Evolutionary conservation across 352 stramenopile species (phyloP).

Genomic region (Phytophthora ramorum): DNA sequence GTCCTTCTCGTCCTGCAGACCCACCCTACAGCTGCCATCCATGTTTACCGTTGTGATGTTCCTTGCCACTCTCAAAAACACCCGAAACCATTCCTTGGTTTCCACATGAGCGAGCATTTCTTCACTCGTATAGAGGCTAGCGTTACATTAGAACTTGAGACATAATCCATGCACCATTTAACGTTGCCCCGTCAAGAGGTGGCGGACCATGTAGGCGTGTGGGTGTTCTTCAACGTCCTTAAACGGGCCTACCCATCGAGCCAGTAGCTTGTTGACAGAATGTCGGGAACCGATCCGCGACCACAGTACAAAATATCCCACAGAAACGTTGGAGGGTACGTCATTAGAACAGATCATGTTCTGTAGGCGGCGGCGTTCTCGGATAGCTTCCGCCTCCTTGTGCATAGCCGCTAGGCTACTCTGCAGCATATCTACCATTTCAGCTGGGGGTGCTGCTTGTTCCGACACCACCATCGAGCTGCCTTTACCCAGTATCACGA

Average conservation of each 20-base stretch:
- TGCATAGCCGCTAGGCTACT: slow-evolving; percentile 1
- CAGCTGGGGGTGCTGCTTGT: background rate
- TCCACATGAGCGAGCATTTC: no score
- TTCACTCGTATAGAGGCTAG: no score
- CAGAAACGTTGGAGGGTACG: background rate
- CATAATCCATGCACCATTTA: no score
- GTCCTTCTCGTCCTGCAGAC: no score
- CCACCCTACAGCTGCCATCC: no score
- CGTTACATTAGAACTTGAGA: no score
- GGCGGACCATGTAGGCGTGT: slow-evolving; percentile 2
- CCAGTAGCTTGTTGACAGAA: background rate
- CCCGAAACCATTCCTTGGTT: no score
- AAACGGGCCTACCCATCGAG: background rate
- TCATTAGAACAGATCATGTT: background rate
- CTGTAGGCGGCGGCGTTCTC: background rate
- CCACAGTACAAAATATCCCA: slow-evolving; percentile 8
- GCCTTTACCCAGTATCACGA: background rate
- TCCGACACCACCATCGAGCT: background rate
- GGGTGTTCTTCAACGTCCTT: background rate
- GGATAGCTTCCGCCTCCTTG: background rate
- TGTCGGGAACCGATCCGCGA: slow-evolving; percentile 3
- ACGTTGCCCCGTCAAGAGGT: no score
- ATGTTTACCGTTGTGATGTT: no score
- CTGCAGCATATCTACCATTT: background rate
- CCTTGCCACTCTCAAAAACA: no score